Conservation (phyloP, 345 rosid genomes). For the Lumnitzera racemosa region DNA sequence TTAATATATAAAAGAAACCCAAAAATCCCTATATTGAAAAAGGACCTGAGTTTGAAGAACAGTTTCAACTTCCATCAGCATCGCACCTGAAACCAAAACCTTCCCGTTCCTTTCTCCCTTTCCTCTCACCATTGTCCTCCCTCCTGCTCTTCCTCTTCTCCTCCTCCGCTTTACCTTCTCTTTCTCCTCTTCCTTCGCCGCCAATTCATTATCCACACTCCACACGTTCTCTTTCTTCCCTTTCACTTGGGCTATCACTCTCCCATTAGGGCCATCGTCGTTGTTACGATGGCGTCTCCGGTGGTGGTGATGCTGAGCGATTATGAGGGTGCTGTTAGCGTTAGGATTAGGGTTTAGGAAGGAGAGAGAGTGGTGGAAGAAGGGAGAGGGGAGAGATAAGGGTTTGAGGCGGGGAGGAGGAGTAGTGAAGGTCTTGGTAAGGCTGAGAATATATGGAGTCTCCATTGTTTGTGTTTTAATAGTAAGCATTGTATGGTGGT, state of each 20-base stretch:
- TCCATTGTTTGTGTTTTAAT: too few species aligned
- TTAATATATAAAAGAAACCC: too few species aligned
- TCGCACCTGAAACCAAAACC: conserved; percentile 56
- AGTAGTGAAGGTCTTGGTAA: too few species aligned
- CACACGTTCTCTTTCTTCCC: conserved; percentile 68
- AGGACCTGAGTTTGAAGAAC: conserved; percentile 85
- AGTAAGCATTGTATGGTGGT: too few species aligned
- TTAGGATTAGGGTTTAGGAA: too few species aligned
- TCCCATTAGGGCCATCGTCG: not conserved
- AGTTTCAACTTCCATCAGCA: conserved; percentile 72
- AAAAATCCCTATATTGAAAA: not conserved
- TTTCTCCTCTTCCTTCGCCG: conserved; percentile 21
- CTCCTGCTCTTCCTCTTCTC: conserved; percentile 28
- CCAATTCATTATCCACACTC: conserved; percentile 76
- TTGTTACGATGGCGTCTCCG: conserved; percentile 29
- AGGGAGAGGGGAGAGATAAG: too few species aligned
- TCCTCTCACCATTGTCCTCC: conserved; percentile 35
- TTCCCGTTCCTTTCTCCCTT: conserved; percentile 29
- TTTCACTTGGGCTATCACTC: conserved; percentile 22
- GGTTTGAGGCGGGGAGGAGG: too few species aligned
- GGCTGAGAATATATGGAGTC: too few species aligned
- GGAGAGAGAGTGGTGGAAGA: too few species aligned
- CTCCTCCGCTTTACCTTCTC: conserved; percentile 21
- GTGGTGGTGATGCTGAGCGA: too few species aligned
- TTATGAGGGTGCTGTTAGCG: too few species aligned